phyloP scores from a whole-genome alignment of 371 early-diverging fungal genomes.

The Conidiobolus incongruus region DNA sequence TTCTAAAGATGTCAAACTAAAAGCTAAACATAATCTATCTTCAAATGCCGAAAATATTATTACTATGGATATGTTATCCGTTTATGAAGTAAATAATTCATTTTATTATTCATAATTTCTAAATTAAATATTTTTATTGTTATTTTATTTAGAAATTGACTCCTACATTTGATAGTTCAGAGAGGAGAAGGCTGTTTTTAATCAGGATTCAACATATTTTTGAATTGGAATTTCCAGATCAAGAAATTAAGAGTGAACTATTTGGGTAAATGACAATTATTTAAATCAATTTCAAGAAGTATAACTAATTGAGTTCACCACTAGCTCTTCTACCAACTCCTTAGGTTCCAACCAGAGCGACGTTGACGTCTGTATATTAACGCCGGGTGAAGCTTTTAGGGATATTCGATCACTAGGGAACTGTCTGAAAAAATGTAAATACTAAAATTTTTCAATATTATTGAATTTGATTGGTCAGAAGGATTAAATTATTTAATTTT shows the following conservation, averaged over 20 bases:
- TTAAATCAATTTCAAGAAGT: too few relatives aligned
- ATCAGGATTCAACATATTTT: conserved; percentile 2
- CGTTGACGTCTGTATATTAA: conserved; percentile 32
- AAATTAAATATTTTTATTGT: too few relatives aligned
- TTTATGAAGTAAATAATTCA: too few relatives aligned
- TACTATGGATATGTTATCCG: too few relatives aligned
- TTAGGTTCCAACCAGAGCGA: conserved; percentile 26
- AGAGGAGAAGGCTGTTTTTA: neutral
- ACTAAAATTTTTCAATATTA: neutral
- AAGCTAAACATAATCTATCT: too few relatives aligned
- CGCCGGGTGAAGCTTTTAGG: conserved; percentile 19
- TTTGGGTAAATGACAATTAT: conserved; percentile 11
- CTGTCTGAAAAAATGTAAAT: conserved; percentile 2
- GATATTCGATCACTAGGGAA: conserved; percentile 13
- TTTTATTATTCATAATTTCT: too few relatives aligned
- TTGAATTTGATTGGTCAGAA: neutral
- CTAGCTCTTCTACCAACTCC: conserved; percentile 29
- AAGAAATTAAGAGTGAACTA: conserved; percentile 10
- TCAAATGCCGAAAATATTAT: too few relatives aligned
- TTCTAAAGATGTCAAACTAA: too few relatives aligned
- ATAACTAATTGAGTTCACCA: neutral
- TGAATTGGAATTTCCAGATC: conserved; percentile 2
- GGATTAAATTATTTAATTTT: conserved; percentile 11
- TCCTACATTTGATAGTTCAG: neutral
- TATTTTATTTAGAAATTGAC: conserved; percentile 1